Evolutionary conservation across 1,284 basidiomycete genomes (phyloP), one percentile per base, ranked within the genome.

Genomic region (Trametes versicolor): DNA sequence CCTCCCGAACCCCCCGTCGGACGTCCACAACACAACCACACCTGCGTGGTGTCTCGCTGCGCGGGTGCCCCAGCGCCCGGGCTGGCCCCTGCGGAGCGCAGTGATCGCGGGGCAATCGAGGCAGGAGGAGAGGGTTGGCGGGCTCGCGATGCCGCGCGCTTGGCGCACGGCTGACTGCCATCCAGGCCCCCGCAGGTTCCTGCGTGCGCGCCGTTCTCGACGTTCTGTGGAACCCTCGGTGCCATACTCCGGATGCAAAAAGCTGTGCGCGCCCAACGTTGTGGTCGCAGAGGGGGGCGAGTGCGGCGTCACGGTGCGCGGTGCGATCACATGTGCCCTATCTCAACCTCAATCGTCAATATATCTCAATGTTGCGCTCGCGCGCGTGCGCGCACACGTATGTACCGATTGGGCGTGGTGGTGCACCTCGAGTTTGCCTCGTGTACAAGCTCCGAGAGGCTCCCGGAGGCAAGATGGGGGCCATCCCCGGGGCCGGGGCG

Each of bases 61-160:
- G 27, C 27, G 25, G 9, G 43, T 23, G 43, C 45, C 2, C 3
- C 23, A 48, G 45, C 23, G 45, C 6, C 10, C 4, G 45, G 3
- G 21, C 21, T 7, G 6, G 21, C 1, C 10, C 45, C 17, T 15
- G 29, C 27, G 29, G 27, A 25, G 52, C 52, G 52, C 52, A 41
- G 52, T 41, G 52, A 54, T 37, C 36, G 9, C 32, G 50, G 32
- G 32, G 8, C 50, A 21, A 27, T 4, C 41, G 41, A n/a, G 41
- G 41, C 15, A n/a, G 41, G 48, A 29, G 13, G 27, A 25, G n/a
- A 32, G 25, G 17, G 48, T 21, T 50, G 48, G 48, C 48, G 48
- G 48, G 48, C 29, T 50, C 25, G 29, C 48, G 27, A 32, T 50
- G 48, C 25, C 23, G 48, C 48, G 48, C 48, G 48, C 48, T 29